Base-by-base conservation (phyloP, 176 grass and related monocot genomes). In the Cenchrus purpureus region DNA sequence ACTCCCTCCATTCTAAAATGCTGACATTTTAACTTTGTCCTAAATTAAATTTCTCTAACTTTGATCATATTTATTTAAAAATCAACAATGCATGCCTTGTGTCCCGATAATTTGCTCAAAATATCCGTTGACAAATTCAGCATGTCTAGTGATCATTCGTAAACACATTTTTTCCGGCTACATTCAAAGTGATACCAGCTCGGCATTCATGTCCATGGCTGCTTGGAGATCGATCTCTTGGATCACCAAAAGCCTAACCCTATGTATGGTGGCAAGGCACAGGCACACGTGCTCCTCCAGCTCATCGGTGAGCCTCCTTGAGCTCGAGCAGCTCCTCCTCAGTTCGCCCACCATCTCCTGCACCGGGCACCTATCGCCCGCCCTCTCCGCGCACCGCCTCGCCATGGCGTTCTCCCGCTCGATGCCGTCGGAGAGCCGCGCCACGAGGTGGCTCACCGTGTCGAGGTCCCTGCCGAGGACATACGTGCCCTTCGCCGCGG, bases 201-300 rank as follows among this genome's bases (percentile, higher is more conserved):
- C 25, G 25, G 31, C 25, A 64, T 31, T 62, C 60, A 12, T 13
- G 12, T 64, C 79, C 46, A 88, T 29, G 74, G 10, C 65, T 88
- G 58, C 37, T 52, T 75, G 43, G 87, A 75, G 28, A 85, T 80
- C 68, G 28, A 85, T 80, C 68, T 89, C 82, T 68, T 76, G 43
- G 15, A 87, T 76, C 69, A 91, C 89, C 45, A 91, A 79, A 55
- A 69, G 19, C 68, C 90, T 69, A 69, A 79, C 90, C 44, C 72
- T 92, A 58, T 92, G 70, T 49, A 89, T 83, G 17, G 86, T 91
- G 68, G 77, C 86, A 28, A 91, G 86, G 82, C 86, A 88, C 11
- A 91, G 44, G 31, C 86, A 67, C 49, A 85, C 82, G 14, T 85
- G 86, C 78, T 88, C 78, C 72, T 86, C 76, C 32, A 91, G 82